Evolutionary conservation across 768 basidiomycete genomes (phyloP), one percentile per base, ranked within the genome.

Genomic region (Clavulina sp.): DNA sequence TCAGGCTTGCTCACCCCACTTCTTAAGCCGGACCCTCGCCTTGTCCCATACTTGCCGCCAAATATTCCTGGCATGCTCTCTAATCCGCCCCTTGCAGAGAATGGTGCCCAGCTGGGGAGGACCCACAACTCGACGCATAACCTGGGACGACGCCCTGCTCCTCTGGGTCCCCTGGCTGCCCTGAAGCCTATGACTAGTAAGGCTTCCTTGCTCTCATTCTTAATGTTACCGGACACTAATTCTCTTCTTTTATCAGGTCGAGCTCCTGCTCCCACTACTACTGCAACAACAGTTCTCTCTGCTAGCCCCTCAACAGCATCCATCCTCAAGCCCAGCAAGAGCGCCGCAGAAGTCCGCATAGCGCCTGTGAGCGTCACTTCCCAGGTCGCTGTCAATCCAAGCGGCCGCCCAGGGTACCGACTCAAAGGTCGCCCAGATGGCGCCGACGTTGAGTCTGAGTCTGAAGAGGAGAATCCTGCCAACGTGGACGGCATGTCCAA

Each of bases 21-120:
- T 40, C 70, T 87, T 70, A 79, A 85, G 56, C 84, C 84, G 0
- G 73, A 80, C 59, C 78, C 79, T 71, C 67, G 36, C 80, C 79
- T 61, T 31, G 2, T 80, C 77, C 63, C 69, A 75, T 54, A 63
- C 68, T 16, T 75, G 68, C 18, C 72, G 69, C 52, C 70, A 71
- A 38, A 38, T 38, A 9, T 19, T 19, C 34, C 9, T 9, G 34
- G 34, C 19, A n/a, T n/a, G n/a, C n/a, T n/a, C n/a, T 13, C 13
- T 16, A 9, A 9, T 13, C 43, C 13, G 43, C 24, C 9, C 26
- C 5, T 65, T 66, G 18, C 71, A 73, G 19, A 73, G 77, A 30
- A 30, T 30, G 6, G 36, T 51, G 43, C 54, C 36, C 53, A 43
- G 16, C n/a, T n/a, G n/a, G n/a, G n/a, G n/a, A n/a, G n/a, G n/a